These are phyloP conservation scores for Podospora conica DNA, from an alignment of 495 filamentous ascomycete genomes.

Conservation along the genomic window DNA sequence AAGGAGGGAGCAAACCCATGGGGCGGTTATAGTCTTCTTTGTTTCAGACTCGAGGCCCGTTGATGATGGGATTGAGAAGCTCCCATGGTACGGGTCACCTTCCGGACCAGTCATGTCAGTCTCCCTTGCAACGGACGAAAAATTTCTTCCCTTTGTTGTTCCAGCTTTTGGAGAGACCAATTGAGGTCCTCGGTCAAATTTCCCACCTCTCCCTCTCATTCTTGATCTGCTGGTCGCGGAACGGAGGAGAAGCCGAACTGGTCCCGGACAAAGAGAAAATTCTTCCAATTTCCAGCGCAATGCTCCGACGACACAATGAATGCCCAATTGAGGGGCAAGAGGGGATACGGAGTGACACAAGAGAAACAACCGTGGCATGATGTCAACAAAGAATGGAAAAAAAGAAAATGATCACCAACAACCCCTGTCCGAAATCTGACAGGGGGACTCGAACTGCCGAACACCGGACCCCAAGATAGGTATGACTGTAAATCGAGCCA, in stretches of 20 bases:
- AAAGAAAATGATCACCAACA: background rate
- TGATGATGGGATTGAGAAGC: background rate
- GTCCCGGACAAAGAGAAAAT: background rate
- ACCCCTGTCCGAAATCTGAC: background rate
- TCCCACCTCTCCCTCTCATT: background rate
- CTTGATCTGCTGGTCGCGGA: background rate
- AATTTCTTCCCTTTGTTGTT: background rate
- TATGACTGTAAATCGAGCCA: background rate
- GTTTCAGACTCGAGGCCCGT: background rate
- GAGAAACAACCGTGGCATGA: background rate
- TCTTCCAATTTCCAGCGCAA: background rate
- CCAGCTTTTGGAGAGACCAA: background rate
- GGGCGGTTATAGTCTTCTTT: background rate
- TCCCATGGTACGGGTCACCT: background rate
- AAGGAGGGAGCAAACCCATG: background rate
- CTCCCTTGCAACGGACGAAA: background rate
- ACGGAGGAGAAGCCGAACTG: background rate
- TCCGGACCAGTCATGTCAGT: background rate
- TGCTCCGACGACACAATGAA: background rate
- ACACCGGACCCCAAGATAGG: background rate
- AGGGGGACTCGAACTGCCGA: background rate
- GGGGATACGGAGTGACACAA: background rate
- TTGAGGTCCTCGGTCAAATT: background rate
- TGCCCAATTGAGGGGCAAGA: background rate
- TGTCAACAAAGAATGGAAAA: background rate